Conservation (phyloP, 73 alveolate species). For the Paramecium octaurelia region DNA sequence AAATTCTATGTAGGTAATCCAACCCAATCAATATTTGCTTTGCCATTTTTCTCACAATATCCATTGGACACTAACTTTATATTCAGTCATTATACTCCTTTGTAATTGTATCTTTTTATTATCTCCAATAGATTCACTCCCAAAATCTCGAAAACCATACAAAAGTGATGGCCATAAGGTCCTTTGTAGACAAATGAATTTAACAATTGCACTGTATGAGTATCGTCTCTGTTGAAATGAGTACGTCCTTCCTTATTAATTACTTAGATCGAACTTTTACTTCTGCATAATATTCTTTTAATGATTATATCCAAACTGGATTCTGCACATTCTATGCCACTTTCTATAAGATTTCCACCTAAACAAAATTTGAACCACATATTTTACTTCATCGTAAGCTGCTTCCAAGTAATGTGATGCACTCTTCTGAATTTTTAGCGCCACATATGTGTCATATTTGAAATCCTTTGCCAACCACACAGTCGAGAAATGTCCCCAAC, state of each 20-base stretch:
- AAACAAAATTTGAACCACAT: constrained; percentile 46
- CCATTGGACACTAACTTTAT: constrained; percentile 28
- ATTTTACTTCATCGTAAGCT: constrained; percentile 97
- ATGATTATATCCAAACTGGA: constrained; percentile 45
- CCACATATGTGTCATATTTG: constrained; percentile 85
- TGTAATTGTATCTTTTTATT: constrained; percentile 81
- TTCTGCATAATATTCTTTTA: constrained; percentile 33
- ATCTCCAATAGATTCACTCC: constrained; percentile 97
- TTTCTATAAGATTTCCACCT: constrained; percentile 73
- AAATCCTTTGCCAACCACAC: constrained; percentile 98
- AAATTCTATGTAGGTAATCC: constrained; percentile 93
- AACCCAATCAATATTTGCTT: constrained; percentile 94
- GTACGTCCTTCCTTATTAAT: constrained; percentile 25
- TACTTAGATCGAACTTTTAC: background rate
- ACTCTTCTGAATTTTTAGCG: constrained; percentile 95
- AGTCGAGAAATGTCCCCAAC: constrained; percentile 99
- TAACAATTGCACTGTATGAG: constrained; percentile 61
- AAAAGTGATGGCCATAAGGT: constrained; percentile 72
- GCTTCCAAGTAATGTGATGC: constrained; percentile 98
- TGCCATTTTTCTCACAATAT: constrained; percentile 75
- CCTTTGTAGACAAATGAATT: constrained; percentile 65
- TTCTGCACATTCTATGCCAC: constrained; percentile 79
- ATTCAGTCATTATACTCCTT: constrained; percentile 62
- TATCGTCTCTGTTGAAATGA: constrained; percentile 47
- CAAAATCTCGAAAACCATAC: constrained; percentile 98